phyloP scores from a whole-genome alignment of 1,139 yeast genomes.

The Nakaseomyces nivariensis region DNA sequence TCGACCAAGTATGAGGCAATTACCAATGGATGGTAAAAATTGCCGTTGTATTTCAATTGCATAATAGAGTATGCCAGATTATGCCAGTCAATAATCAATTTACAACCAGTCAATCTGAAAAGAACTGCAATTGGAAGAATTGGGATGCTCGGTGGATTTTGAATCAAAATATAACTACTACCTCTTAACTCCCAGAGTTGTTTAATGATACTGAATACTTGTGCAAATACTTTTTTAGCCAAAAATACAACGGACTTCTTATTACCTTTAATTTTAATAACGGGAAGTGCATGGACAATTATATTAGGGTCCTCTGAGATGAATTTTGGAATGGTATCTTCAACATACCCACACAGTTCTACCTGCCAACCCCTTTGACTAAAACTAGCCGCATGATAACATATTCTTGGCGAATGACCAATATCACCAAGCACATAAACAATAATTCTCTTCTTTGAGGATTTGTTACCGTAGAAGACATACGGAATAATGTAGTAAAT shows the following conservation, averaged over 20 bases:
- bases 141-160: constrained; percentile 93
- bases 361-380: constrained; percentile 62
- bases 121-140: constrained; percentile 54
- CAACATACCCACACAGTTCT: constrained; percentile 76
- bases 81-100: constrained; percentile 89
- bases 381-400: constrained; percentile 79
- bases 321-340: constrained; percentile 43
- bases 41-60: constrained; percentile 46
- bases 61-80: constrained; percentile 82
- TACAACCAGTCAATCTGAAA: constrained; percentile 49
- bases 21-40: constrained; percentile 51
- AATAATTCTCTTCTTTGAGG: constrained; percentile 44
- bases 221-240: constrained; percentile 46
- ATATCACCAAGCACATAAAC: constrained; percentile 86
- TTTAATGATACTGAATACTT: constrained; percentile 38
- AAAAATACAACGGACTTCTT: constrained; percentile 40
- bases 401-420: constrained; percentile 94
- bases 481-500: constrained; percentile 30
- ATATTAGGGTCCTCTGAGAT: constrained; percentile 43
- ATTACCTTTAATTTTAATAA: constrained; percentile 1
- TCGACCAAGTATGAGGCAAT: constrained; percentile 50
- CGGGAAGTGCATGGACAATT: constrained; percentile 37
- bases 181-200: constrained; percentile 50
- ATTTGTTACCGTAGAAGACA: constrained; percentile 26
- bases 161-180: constrained; percentile 62